A percentile compares a stretch with the other conserved stretches of the same genome.
phyloP scores from a whole-genome alignment of 1,284 basidiomycete genomes.

The Irpex lacteus region DNA sequence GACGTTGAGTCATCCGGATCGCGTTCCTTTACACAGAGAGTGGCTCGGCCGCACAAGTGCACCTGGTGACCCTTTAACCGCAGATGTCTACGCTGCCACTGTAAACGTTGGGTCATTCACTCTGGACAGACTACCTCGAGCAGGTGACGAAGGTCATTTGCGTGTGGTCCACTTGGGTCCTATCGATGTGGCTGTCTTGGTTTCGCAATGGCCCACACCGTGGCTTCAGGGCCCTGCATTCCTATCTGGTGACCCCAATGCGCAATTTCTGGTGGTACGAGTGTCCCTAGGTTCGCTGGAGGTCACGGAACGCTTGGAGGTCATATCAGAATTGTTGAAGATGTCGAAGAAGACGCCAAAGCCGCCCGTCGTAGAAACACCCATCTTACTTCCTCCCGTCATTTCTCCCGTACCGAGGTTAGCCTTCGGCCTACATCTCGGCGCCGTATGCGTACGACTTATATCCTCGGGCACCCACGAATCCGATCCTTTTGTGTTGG shows the following conservation, averaged over 20 bases:
- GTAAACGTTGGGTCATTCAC: constrained; percentile 38
- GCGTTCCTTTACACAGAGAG: constrained; percentile 44
- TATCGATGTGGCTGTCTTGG: constrained; percentile 41
- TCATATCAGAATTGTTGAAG: constrained; percentile 40
- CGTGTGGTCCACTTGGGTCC: constrained; percentile 45
- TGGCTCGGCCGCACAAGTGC: constrained; percentile 47
- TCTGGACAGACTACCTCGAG: constrained; percentile 29
- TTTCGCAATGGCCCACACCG: constrained; percentile 59
- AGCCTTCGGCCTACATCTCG: constrained; percentile 44
- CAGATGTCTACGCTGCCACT: constrained; percentile 46
- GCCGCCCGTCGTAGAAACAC: constrained; percentile 18
- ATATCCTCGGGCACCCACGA: constrained; percentile 39
- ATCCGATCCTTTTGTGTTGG: constrained; percentile 45
- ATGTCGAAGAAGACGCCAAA: constrained; percentile 21
- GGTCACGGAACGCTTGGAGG: constrained; percentile 50
- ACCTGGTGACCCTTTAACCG: constrained; percentile 34
- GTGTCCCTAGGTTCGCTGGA: constrained; percentile 45
- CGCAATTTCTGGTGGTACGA: constrained; percentile 52
- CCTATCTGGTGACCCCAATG: constrained; percentile 57
- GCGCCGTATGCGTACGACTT: constrained; percentile 45
- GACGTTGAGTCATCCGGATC: constrained; percentile 45
- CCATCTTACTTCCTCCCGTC: constrained; percentile 28
- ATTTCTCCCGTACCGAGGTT: constrained; percentile 51
- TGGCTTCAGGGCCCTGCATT: constrained; percentile 48
- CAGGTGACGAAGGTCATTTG: constrained; percentile 27